A percentile compares a stretch with the other conserved stretches of the same genome.
These are phyloP conservation scores for Blastomyces parvus DNA, from an alignment of 2,329 filamentous ascomycete genomes.

Conservation along the genomic window DNA sequence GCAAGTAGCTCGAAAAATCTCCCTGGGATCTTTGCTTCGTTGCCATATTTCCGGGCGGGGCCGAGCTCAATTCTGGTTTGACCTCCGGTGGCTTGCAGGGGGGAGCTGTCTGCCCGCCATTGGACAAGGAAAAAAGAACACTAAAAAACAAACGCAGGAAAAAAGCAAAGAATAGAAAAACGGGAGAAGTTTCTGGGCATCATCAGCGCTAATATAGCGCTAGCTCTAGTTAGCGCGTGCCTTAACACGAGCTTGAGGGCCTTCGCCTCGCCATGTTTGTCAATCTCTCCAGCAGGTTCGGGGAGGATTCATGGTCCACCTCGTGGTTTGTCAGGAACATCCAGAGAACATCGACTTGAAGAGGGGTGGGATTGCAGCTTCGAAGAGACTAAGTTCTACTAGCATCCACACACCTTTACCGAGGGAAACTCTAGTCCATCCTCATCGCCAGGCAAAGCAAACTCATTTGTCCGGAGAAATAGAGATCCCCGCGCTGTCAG, in stretches of 20 bases:
- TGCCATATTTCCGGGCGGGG: neutral
- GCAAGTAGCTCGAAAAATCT: neutral
- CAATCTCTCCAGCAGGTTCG: too few relatives aligned
- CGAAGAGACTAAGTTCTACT: neutral
- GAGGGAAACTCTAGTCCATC: neutral
- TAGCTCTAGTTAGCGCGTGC: neutral
- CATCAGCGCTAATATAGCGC: neutral
- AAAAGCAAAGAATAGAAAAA: neutral
- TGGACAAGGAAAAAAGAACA: too few relatives aligned
- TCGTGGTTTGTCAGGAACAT: neutral
- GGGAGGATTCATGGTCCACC: neutral
- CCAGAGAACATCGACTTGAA: neutral
- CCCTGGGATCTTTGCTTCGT: neutral
- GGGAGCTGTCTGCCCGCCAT: too few relatives aligned
- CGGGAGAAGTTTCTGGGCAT: neutral
- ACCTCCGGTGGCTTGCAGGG: neutral
- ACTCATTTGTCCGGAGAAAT: neutral
- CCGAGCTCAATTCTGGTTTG: neutral
- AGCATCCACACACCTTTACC: neutral
- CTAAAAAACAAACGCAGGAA: neutral
- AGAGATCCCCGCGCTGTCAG: neutral
- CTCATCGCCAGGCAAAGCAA: neutral
- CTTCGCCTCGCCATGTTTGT: too few relatives aligned
- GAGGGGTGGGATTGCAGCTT: neutral
- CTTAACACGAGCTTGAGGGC: neutral